Evolutionary conservation across 352 stramenopile genomes (phyloP), one percentile per base, ranked within the genome.

Genomic region (Phytophthora rubi): DNA sequence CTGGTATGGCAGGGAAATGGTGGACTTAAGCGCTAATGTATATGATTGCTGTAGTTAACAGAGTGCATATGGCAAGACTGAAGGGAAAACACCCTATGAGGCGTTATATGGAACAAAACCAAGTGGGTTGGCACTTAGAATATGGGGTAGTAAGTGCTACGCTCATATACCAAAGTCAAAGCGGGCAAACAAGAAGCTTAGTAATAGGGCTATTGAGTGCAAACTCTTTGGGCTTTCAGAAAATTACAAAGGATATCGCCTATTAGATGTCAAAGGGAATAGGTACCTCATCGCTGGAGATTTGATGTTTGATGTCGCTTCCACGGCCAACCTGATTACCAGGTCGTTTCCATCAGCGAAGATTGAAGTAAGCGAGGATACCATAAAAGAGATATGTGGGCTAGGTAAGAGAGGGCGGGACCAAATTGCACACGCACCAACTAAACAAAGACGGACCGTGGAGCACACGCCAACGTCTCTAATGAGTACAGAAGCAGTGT

Each of bases 81-180:
- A 59, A 73, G 45, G 37, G 59, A 35, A 52, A 13, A 28, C 1
- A n/a, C n/a, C 51, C 3, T 58, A 57, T 47, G 59, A 65, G 35
- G 47, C 33, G 9, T 53, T 52, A 2, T 71, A 26, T 62, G 65
- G n/a, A 26, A 72, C 30, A 13, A 45, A 58, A 26, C 3, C 52
- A 6, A 44, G 16, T 44, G 37, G 13, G 13, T 44, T n/a, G 12
- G 12, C 37, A n/a, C 37, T 44, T 7, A 44, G 2, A 30, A 30
- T 30, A 30, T 30, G 26, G 26, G 26, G 26, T 4, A 30, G 26
- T 30, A 30, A 30, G 2, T 30, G 26, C 26, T 30, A 6, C 26
- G 26, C 37, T 13, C 12, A n/a, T 15, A 44, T n/a, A 44, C 12
- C 37, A 44, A 44, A n/a, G 37, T 44, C 37, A 4, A 44, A 44